Base-by-base conservation (phyloP, 352 stramenopile species). In the Phytophthora pinifolia region DNA sequence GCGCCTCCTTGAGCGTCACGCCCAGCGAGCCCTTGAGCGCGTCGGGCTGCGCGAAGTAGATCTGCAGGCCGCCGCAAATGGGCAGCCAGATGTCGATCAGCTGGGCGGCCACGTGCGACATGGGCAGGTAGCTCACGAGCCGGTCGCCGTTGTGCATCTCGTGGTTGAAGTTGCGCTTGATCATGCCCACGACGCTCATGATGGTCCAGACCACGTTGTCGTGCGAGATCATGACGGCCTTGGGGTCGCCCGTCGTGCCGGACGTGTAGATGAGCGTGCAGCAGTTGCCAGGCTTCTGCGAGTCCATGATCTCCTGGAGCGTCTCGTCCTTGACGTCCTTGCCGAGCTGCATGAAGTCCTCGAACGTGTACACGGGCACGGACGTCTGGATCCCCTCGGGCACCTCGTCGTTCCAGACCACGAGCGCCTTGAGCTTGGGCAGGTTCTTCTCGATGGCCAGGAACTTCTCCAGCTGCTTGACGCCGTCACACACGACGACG, bases 201-300 rank as follows among this genome's bases (percentile, higher is more conserved):
- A 90, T 83, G 17, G 83, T 96, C 85, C 83, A 96, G 6, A 82
- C 82, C 10, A 98, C 72, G 67, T 98, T 98, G 72, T 98, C 92
- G 76, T 98, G 89, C 41, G 86, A 97, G 54, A 98, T 92, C 94
- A 98, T 98, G 22, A 98, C 95, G 20, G 89, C 94, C 75, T 98
- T 98, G n/a, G 95, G 95, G 56, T 88, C 68, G 27, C 95, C 89
- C 14, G 95, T 98, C 54, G 94, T 98, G 56, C 95, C 95, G 25
- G 87, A 97, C 47, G 94, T 98, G 77, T 98, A 98, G 56, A 98
- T 97, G 42, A 98, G 72, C 54, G 88, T 86, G 66, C 80, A 90
- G 67, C 86, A 96, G 63, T 96, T 75, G 33, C 86, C 85, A 0
- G 89, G 88, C 57, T 91, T 88, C 59, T 94, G 79, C 4, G 59